Base-by-base conservation (phyloP, 2,329 filamentous ascomycete species). In the Pseudogymnoascus sp. region DNA sequence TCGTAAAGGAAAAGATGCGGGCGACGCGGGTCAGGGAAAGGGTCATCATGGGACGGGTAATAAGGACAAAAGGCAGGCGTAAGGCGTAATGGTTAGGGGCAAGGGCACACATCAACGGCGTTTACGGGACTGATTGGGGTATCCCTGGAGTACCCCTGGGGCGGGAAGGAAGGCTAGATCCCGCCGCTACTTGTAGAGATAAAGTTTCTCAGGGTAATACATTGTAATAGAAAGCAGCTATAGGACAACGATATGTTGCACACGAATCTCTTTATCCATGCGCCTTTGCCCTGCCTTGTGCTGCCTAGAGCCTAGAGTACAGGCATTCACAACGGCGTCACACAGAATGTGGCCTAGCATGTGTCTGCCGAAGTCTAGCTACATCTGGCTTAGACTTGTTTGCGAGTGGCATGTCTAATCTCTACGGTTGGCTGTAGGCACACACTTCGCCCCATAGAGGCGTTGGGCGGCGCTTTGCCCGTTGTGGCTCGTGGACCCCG, bases 171-270 rank as follows among this genome's bases (percentile, higher is more conserved):
- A 57, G 28, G 50, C 28, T 57, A 57, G 50, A 57, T 57, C 50
- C 50, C 28, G 50, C n/a, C 50, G 50, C 50, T 33, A 57, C 9
- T 28, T 57, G 50, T 57, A 57, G 28, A 57, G 50, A 57, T 57
- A 57, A 35, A 57, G 50, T 57, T 57, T 35, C 11, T 28, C 10
- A 26, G 50, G 50, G 50, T 57, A 57, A 57, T 33, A 57, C 35
- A 57, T 15, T 57, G 50, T 57, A 57, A 57, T 57, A 57, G 10
- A 57, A 33, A 57, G n/a, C 26, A 31, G n/a, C 17, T 17, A 31
- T 33, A 9, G 10, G 11, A 4, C 17, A 35, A 57, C n/a, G 21
- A 57, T 35, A 57, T 13, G 50, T 21, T 57, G 50, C 9, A 33
- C 47, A 31, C 11, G 50, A 57, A 33, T 35, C 50, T 35, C 28